Base-by-base conservation (phyloP, 345 rosid species). In the Erucastrum elatum region DNA sequence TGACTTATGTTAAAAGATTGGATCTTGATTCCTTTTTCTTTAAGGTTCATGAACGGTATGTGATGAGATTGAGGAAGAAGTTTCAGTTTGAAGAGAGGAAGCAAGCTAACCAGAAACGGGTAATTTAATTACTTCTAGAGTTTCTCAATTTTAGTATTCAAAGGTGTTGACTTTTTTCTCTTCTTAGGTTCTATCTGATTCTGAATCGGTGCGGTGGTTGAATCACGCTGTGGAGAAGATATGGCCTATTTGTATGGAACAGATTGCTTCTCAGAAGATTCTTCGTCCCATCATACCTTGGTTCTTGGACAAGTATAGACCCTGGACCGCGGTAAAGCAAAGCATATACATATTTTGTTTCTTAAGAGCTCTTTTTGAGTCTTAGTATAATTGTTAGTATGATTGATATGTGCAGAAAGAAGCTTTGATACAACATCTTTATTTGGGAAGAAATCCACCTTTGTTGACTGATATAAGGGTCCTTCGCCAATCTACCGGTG, bases 191-290 rank as follows among this genome's bases (percentile, higher is more conserved):
- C 87, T 95, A 11, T 81, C 88, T 31, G 98, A 95, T 86, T 93
- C 97, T 25, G 99, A 95, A 83, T 85, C 96, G 1, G 94, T 91
- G 2, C 77, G 98, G 63, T 95, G 99, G 99, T 75, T 95, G 86
- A 95, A 95, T 77, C 85, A 95, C 74, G 90, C 96, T 5, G 78
- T 93, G 6, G 96, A 91, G 83, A 91, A 90, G 87, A 86, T 95
- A 64, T 95, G 99, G 99, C 98, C 98, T 2, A 77, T 95, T 30
- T 93, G 97, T 79, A 84, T 95, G 93, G 98, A 95, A 77, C 90
- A 87, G 74, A 91, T 95, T 72, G 86, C 88, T 12, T 93, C 99
- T 2, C 96, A 95, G 86, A 91, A 86, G 86, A 85, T 95, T 81
- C 85, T 95, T 75, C 91, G 91, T 66, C 99, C 99, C 12, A 90